Evolutionary conservation across 2,329 filamentous ascomycete genomes (phyloP).

Genomic region (Botrytis galanthina): DNA sequence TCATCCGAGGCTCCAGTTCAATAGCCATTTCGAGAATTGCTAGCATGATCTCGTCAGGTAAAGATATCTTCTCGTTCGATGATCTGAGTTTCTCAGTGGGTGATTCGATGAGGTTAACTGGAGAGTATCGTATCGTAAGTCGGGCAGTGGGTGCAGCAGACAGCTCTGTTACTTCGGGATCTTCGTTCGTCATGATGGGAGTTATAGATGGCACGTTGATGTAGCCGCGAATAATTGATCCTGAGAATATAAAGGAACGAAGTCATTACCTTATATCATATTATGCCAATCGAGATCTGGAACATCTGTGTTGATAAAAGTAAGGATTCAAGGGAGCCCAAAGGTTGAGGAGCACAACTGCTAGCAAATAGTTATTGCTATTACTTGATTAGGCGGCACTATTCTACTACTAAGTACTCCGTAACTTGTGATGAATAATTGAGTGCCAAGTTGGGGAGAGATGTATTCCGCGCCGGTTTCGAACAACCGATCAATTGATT

Average conservation of each 20-base stretch:
- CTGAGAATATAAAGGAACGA: background rate
- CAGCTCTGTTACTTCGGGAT: background rate
- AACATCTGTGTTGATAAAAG: background rate
- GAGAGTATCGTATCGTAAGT: background rate
- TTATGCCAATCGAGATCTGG: background rate
- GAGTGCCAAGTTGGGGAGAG: background rate
- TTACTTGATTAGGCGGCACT: too few relatives aligned
- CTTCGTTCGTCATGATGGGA: background rate
- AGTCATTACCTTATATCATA: background rate
- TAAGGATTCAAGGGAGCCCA: background rate
- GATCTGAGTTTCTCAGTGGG: background rate
- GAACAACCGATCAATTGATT: background rate
- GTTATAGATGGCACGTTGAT: background rate
- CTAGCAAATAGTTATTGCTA: background rate
- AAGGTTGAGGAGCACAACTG: background rate
- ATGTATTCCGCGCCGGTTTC: background rate
- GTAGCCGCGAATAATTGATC: background rate
- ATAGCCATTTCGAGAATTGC: background rate
- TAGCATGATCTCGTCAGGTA: background rate
- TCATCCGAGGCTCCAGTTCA: background rate
- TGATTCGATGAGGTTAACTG: background rate
- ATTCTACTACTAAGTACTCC: background rate
- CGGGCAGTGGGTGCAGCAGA: background rate
- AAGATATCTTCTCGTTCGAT: background rate
- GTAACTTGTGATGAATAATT: background rate